Conservation (phyloP, 23 red algal genomes). For the Gracilaria domingensis region DNA sequence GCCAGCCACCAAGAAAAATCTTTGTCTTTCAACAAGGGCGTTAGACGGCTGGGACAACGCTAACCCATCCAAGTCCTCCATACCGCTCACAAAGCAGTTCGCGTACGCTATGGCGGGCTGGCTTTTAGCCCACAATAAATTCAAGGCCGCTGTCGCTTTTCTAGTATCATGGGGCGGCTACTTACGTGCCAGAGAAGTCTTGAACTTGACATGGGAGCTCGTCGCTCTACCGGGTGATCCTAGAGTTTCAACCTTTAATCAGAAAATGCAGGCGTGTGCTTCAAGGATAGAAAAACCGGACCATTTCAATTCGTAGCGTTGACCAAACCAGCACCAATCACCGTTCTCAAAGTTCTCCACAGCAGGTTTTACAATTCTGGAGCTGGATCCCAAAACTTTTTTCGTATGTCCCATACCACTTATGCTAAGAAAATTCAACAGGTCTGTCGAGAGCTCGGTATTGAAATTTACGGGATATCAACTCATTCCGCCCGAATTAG, state of each 20-base stretch:
- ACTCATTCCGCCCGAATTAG: constrained; percentile 22
- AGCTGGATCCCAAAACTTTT: neutral
- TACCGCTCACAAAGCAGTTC: constrained; percentile 13
- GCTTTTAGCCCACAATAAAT: neutral
- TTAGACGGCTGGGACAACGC: neutral
- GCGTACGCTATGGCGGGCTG: neutral
- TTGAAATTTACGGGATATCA: neutral
- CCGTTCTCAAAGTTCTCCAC: neutral
- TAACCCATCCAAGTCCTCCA: neutral
- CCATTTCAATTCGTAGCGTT: constrained; percentile 15
- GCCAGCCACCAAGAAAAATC: neutral
- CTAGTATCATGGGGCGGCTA: neutral
- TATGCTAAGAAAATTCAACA: neutral
- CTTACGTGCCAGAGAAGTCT: constrained; percentile 10
- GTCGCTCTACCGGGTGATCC: constrained; percentile 21
- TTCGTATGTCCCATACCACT: neutral
- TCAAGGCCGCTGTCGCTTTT: neutral
- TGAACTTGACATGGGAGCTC: neutral
- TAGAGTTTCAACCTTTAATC: neutral
- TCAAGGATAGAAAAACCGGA: constrained; percentile 18
- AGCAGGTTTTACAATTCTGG: neutral
- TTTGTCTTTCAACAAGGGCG: neutral
- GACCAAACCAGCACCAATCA: neutral
- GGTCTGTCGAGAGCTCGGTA: neutral
- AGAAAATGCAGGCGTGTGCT: neutral